These are phyloP conservation scores for Aspergillus quadrilineatus DNA, from an alignment of 2,329 filamentous ascomycete genomes.

Conservation along the genomic window DNA sequence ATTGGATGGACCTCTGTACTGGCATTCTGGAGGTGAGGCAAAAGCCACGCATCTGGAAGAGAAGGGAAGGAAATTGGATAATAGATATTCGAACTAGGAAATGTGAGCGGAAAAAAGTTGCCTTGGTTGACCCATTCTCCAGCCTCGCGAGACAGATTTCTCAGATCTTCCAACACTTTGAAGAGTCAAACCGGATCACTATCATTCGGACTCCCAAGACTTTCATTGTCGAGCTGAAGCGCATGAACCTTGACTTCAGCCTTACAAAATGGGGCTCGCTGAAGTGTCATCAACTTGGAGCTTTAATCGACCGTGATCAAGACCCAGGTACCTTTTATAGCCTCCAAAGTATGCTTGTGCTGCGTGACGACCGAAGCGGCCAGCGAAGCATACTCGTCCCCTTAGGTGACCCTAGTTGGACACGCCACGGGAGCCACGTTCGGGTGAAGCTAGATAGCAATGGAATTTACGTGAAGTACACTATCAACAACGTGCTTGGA, in stretches of 20 bases:
- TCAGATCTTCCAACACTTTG: neutral
- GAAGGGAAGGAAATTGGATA: neutral
- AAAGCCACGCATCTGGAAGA: neutral
- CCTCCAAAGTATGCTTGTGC: slow-evolving; percentile 57
- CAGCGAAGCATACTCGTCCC: slow-evolving; percentile 57
- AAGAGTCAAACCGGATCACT: neutral
- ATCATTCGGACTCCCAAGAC: slow-evolving; percentile 11
- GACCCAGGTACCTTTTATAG: slow-evolving; percentile 62
- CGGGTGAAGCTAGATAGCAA: slow-evolving; percentile 37
- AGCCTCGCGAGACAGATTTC: neutral
- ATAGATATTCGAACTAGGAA: neutral
- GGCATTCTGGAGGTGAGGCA: neutral
- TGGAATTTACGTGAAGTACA: slow-evolving; percentile 51
- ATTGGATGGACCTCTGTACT: slow-evolving; percentile 1
- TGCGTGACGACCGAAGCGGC: slow-evolving; percentile 49
- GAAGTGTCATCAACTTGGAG: slow-evolving; percentile 49
- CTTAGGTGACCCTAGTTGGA: slow-evolving; percentile 39
- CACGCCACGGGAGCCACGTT: slow-evolving; percentile 45
- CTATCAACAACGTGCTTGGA: slow-evolving; percentile 55
- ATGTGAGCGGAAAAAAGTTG: neutral
- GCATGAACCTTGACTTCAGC: slow-evolving; percentile 54
- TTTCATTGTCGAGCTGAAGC: slow-evolving; percentile 52
- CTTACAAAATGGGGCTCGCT: slow-evolving; percentile 50
- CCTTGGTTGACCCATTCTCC: neutral
- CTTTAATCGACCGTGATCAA: slow-evolving; percentile 58